Percentiles rank a stretch among this genome's conserved stretches.
Evolutionary conservation across 75 land plant genomes (phyloP).

Genomic region (Cunninghamia lanceolata): DNA sequence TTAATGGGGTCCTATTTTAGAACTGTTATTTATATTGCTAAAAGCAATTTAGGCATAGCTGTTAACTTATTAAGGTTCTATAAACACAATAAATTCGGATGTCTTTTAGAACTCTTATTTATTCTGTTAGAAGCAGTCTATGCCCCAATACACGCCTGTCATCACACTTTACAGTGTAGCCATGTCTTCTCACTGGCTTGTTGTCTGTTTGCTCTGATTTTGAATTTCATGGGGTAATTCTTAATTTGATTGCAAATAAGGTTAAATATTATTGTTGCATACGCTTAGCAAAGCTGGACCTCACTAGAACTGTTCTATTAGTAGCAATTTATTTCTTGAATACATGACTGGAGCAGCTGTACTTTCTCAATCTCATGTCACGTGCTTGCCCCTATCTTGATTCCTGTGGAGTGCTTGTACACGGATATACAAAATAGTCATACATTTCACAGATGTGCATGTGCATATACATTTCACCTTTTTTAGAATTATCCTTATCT

Average conservation of each 20-base stretch:
- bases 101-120: too few relatives aligned
- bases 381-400: not conserved
- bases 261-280: too few relatives aligned
- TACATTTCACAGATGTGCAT: not conserved
- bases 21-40: not conserved
- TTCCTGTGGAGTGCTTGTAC: not conserved
- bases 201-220: not conserved
- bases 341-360: not conserved
- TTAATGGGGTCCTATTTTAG: not conserved
- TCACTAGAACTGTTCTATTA: not conserved
- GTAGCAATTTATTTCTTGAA: not conserved
- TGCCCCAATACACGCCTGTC: not conserved
- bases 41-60: not conserved
- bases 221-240: not conserved
- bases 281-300: too few relatives aligned
- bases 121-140: too few relatives aligned
- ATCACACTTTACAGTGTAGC: not conserved
- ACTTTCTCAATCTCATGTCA: not conserved
- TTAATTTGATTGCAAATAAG: not conserved
- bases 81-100: too few relatives aligned
- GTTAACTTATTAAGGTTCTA: too few relatives aligned
- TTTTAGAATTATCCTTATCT: too few relatives aligned
- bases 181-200: not conserved
- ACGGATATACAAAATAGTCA: not conserved
- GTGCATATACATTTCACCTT: not conserved